Evolutionary conservation across 345 rosid species (phyloP).

Genomic region (Kernera saxatilis): DNA sequence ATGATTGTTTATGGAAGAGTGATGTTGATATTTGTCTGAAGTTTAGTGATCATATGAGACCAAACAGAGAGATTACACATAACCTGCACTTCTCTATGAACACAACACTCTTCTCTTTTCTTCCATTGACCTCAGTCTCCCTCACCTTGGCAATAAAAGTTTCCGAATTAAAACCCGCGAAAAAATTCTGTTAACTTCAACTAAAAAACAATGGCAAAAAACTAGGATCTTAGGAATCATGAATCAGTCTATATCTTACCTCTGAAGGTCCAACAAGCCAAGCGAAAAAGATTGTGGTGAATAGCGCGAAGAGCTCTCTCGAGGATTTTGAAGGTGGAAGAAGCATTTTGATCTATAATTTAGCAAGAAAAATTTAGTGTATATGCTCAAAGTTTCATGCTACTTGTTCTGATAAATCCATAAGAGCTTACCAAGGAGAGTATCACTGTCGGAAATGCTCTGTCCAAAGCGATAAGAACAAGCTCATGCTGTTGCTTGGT

Average conservation of each 20-base stretch:
- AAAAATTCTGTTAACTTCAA: background rate
- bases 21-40: conserved; percentile 28
- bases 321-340: conserved; percentile 57
- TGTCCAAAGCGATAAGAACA: conserved; percentile 51
- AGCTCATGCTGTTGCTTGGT: conserved; percentile 48
- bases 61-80: conserved; percentile 24
- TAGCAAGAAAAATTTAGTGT: background rate
- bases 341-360: conserved; percentile 49
- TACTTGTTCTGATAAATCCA: background rate
- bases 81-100: conserved; percentile 90
- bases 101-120: conserved; percentile 71
- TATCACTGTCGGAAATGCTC: conserved; percentile 50
- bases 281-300: conserved; percentile 71
- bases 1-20: conserved; percentile 33
- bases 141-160: conserved; percentile 12
- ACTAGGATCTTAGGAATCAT: background rate
- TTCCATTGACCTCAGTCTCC: conserved; percentile 77
- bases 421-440: conserved; percentile 40
- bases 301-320: conserved; percentile 75
- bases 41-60: conserved; percentile 36
- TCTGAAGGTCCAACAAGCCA: conserved; percentile 89
- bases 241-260: conserved; percentile 34
- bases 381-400: background rate
- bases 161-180: background rate
- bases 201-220: background rate